Conservation (phyloP, 1,284 basidiomycete species). For the Caloboletus inedulis region DNA sequence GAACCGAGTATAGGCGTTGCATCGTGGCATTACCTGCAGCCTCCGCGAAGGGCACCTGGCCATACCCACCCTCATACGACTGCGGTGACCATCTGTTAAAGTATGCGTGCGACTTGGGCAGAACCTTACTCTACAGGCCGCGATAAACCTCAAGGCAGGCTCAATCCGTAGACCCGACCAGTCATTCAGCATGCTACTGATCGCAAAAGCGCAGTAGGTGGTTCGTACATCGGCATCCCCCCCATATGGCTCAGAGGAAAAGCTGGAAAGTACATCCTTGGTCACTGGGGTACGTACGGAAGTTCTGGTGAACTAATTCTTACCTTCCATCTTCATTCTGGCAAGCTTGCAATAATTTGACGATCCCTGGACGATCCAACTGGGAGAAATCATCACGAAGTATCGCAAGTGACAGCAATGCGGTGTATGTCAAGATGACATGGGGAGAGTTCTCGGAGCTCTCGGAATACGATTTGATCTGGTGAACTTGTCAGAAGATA, state of each 20-base stretch:
- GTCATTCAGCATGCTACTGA: slow-evolving; percentile 74
- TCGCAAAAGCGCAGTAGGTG: slow-evolving; percentile 84
- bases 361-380: slow-evolving; percentile 63
- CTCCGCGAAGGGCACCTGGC: slow-evolving; percentile 78
- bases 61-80: slow-evolving; percentile 94
- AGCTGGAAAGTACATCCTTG: slow-evolving; percentile 45
- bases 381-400: slow-evolving; percentile 75
- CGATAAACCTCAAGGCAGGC: slow-evolving; percentile 60
- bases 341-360: slow-evolving; percentile 63
- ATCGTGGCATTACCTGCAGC: slow-evolving; percentile 63
- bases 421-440: slow-evolving; percentile 92
- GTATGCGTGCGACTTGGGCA: neutral
- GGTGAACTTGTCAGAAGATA: slow-evolving; percentile 9
- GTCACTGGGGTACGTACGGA: neutral
- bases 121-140: slow-evolving; percentile 59
- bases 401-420: slow-evolving; percentile 75
- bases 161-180: slow-evolving; percentile 71
- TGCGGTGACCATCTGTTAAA: slow-evolving; percentile 33
- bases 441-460: slow-evolving; percentile 63
- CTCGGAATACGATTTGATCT: slow-evolving; percentile 40
- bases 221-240: slow-evolving; percentile 78
- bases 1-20: neutral
- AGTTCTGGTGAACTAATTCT: slow-evolving; percentile 4
- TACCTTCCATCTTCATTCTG: slow-evolving; percentile 83
- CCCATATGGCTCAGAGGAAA: slow-evolving; percentile 66